Evolutionary conservation across 768 basidiomycete species (phyloP).

Genomic region (Suillus tomentosus): DNA sequence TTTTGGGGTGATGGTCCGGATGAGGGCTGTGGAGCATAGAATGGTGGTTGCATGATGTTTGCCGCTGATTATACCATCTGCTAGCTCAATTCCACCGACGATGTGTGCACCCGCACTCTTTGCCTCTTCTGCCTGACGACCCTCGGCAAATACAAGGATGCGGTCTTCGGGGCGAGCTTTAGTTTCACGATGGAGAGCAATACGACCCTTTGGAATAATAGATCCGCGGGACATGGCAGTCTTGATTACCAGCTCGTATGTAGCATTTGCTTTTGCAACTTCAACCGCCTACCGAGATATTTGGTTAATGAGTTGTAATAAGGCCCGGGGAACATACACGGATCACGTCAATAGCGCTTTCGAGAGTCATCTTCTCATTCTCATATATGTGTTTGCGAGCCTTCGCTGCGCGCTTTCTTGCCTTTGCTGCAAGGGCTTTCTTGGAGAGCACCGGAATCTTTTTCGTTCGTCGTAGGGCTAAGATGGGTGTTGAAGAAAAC

Average conservation of each 20-base stretch:
- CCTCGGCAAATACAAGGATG: conserved; percentile 94
- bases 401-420: conserved; percentile 57
- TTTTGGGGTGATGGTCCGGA: conserved; percentile 75
- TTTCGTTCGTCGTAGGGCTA: conserved; percentile 50
- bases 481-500: conserved; percentile 53
- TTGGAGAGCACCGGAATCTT: conserved; percentile 66
- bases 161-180: conserved; percentile 70
- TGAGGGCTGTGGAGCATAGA: conserved; percentile 78
- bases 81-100: conserved; percentile 88
- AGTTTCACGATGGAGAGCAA: conserved; percentile 80
- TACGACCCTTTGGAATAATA: conserved; percentile 87
- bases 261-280: conserved; percentile 71
- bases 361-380: conserved; percentile 64
- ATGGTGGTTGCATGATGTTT: conserved; percentile 80
- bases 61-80: conserved; percentile 76
- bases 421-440: conserved; percentile 67
- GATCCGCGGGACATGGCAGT: conserved; percentile 78
- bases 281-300: conserved; percentile 68
- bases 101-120: conserved; percentile 85
- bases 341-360: conserved; percentile 68
- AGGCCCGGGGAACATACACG: conserved; percentile 49
- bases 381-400: conserved; percentile 58
- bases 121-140: conserved; percentile 79
- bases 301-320: conserved; percentile 10
- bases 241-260: conserved; percentile 80